Conservation (phyloP, 495 filamentous ascomycete species). For the Penicillium malachiteum region DNA sequence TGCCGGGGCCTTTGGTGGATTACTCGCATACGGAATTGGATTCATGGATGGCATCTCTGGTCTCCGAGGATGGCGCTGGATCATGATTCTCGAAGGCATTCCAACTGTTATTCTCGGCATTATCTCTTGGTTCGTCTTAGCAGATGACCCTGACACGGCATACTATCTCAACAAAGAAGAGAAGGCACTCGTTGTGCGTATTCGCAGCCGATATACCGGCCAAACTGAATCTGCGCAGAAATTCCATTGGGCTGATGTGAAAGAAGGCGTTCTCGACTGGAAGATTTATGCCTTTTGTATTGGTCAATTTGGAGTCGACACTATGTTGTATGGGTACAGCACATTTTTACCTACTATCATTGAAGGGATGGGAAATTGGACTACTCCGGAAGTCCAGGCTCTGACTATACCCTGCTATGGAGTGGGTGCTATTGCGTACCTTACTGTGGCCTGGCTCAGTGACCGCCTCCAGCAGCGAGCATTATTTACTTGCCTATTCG, state of each 20-base stretch:
- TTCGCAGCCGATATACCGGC: constrained; percentile 52
- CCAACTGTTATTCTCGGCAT: constrained; percentile 65
- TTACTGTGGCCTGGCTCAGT: constrained; percentile 58
- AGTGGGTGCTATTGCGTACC: constrained; percentile 64
- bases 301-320: constrained; percentile 66
- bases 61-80: constrained; percentile 56
- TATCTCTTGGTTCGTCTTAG: constrained; percentile 59
- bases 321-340: constrained; percentile 74
- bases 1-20: constrained; percentile 72
- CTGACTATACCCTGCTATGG: constrained; percentile 79
- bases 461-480: constrained; percentile 62
- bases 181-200: constrained; percentile 45
- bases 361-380: constrained; percentile 61
- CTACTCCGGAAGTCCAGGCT: constrained; percentile 62
- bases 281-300: constrained; percentile 66
- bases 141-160: constrained; percentile 62
- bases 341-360: constrained; percentile 82
- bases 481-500: constrained; percentile 58
- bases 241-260: constrained; percentile 57
- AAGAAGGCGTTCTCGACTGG: constrained; percentile 56
- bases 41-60: constrained; percentile 66
- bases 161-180: constrained; percentile 63
- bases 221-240: constrained; percentile 59
- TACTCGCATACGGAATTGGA: constrained; percentile 72
- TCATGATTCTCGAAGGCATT: constrained; percentile 69